Evolutionary conservation across 2,329 filamentous ascomycete genomes (phyloP).

Genomic region (Arachnopeziza araneosa): DNA sequence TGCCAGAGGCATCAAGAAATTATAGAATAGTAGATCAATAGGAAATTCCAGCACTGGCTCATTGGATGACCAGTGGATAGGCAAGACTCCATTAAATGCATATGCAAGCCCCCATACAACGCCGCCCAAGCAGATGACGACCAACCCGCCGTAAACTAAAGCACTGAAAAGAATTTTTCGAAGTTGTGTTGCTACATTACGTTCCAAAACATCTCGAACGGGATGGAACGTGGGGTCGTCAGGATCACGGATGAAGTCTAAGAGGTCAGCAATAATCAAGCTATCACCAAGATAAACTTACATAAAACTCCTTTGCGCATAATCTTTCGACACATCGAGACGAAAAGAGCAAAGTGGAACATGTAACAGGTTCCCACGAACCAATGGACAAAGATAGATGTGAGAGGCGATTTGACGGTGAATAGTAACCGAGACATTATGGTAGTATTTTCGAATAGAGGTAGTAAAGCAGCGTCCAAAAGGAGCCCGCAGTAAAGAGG

Average conservation of each 20-base stretch:
- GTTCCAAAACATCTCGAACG: slow-evolving; percentile 90
- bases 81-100: slow-evolving; percentile 65
- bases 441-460: slow-evolving; percentile 78
- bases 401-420: slow-evolving; percentile 72
- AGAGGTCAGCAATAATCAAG: slow-evolving; percentile 27
- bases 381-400: slow-evolving; percentile 96
- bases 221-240: slow-evolving; percentile 98
- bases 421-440: slow-evolving; percentile 74
- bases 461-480: slow-evolving; percentile 81
- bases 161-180: slow-evolving; percentile 96
- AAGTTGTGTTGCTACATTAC: slow-evolving; percentile 85
- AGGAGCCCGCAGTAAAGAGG: slow-evolving; percentile 92
- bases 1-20: slow-evolving; percentile 86
- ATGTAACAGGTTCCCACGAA: slow-evolving; percentile 98
- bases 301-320: slow-evolving; percentile 91
- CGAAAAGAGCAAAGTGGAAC: slow-evolving; percentile 98
- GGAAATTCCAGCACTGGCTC: slow-evolving; percentile 93
- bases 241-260: slow-evolving; percentile 94
- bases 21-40: slow-evolving; percentile 91
- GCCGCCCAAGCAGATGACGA: slow-evolving; percentile 87
- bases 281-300: slow-evolving; percentile 40
- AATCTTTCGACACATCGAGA: slow-evolving; percentile 98
- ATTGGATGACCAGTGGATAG: slow-evolving; percentile 89
- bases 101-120: slow-evolving; percentile 87
- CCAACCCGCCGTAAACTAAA: slow-evolving; percentile 87